Evolutionary conservation across 331 rosid species (phyloP), one percentile per base, ranked within the genome.

Genomic region (Spiraea crenata): DNA sequence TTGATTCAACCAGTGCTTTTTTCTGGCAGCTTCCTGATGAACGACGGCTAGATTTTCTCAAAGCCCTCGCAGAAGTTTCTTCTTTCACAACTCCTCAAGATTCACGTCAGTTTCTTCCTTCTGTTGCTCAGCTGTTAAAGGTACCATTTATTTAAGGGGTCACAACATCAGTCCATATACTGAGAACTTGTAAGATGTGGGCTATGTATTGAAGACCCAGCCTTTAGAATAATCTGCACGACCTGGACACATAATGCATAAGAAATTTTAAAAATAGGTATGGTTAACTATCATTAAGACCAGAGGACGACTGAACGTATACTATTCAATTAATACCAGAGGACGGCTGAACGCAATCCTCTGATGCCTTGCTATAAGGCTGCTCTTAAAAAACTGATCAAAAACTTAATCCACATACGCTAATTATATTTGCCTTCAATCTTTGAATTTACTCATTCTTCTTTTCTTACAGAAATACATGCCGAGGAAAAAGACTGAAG

Each of bases 101-200:
- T 79, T 95, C 99, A 16, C 98, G 99, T 13, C 99, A 89, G 83
- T 85, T 91, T 73, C 99, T 95, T 78, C 98, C 99, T 70, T 86
- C 95, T n/a, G 78, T 95, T 79, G 96, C 91, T 83, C 96, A 91
- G 79, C 84, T 91, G 72, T 77, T 91, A 69, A 91, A 87, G 96
- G 99, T 91, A 80, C 58, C 47, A 54, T 65, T 39, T 39, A 51
- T 5, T 39, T 71, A 34, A 39, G 40, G 13, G 1, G 31, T 15
- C 31, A 37, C 14, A 44, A 45, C 47, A 35, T 20, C 14, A 13
- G 8, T 57, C 44, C 39, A 1, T 56, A 20, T 38, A 38, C 14
- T 19, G n/a, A n/a, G 44, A 17, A 51, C 51, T 9, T 9, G 49
- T 31, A 11, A 7, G 25, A 19, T 16, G 14, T 57, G 46, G 17